Evolutionary conservation across 306 rosid species (phyloP).

Genomic region (Rosa persica): DNA sequence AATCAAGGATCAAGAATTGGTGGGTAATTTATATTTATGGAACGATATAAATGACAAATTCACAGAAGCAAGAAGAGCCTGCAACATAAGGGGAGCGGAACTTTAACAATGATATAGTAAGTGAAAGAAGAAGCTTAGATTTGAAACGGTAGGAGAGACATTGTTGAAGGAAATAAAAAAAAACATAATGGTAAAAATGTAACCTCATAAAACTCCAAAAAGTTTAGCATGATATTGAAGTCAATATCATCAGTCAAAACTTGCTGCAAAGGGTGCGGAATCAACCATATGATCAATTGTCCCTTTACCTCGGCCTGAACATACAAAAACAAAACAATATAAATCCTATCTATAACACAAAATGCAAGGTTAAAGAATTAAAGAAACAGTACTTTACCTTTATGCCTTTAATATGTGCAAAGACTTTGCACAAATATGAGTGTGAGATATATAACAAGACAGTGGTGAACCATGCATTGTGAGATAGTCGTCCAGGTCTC

Average conservation of each 20-base stretch:
- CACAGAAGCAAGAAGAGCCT: too few species aligned
- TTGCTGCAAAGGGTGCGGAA: conserved; percentile 83
- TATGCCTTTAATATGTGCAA: conserved; percentile 58
- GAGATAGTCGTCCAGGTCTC: too few species aligned
- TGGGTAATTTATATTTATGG: too few species aligned
- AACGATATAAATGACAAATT: too few species aligned
- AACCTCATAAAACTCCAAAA: too few species aligned
- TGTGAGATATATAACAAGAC: too few species aligned
- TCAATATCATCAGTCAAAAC: conserved; percentile 45
- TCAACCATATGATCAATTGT: conserved; percentile 79
- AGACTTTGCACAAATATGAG: neutral
- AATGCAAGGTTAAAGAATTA: neutral
- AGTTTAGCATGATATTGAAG: too few species aligned
- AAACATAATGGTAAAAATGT: too few species aligned
- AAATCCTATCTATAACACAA: neutral
- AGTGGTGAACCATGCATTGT: too few species aligned
- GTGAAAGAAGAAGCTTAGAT: neutral
- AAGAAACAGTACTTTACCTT: conserved; percentile 48
- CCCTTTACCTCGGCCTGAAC: conserved; percentile 64
- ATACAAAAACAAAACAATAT: conserved; percentile 19
- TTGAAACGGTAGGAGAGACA: too few species aligned
- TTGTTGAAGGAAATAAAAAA: too few species aligned
- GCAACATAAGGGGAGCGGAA: neutral
- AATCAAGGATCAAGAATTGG: too few species aligned
- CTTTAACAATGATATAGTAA: neutral